phyloP scores from a whole-genome alignment of 345 rosid genomes.

The Citrus sp. region DNA sequence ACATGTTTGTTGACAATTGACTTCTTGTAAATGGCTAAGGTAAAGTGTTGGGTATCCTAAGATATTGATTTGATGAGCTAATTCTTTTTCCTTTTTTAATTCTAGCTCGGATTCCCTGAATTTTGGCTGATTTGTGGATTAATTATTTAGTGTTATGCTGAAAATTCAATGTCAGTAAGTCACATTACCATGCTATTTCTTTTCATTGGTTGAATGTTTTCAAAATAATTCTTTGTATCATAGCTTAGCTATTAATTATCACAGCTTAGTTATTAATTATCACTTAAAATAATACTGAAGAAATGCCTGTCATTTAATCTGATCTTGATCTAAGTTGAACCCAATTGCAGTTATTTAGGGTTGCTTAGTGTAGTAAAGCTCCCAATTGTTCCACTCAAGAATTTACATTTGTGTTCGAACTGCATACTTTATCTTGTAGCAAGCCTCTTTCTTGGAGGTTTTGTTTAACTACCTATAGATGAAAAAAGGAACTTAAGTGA shows the following conservation, averaged over 20 bases:
- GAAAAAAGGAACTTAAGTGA: too few relatives aligned
- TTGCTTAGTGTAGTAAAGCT: neutral
- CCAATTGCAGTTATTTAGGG: neutral
- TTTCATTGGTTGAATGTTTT: neutral
- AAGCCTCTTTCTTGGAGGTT: too few relatives aligned
- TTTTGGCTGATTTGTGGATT: conserved; percentile 4
- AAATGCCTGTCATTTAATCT: neutral
- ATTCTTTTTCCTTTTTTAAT: neutral
- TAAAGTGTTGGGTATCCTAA: conserved; percentile 4
- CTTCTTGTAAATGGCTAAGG: neutral
- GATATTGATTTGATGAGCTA: neutral
- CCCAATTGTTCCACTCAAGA: neutral
- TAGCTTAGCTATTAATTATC: neutral
- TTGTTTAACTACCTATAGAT: too few relatives aligned
- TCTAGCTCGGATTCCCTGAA: neutral
- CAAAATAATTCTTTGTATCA: neutral
- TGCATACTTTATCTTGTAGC: neutral
- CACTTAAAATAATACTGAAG: neutral
- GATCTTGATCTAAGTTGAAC: neutral
- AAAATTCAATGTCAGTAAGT: neutral
- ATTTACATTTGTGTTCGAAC: neutral
- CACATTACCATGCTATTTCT: neutral
- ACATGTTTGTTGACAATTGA: conserved; percentile 9
- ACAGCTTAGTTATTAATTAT: neutral
- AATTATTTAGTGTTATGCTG: neutral